A percentile compares a stretch with the other conserved stretches of the same genome.
Evolutionary conservation across 1,284 basidiomycete species (phyloP).

Genomic region (Trichosporon sp.): DNA sequence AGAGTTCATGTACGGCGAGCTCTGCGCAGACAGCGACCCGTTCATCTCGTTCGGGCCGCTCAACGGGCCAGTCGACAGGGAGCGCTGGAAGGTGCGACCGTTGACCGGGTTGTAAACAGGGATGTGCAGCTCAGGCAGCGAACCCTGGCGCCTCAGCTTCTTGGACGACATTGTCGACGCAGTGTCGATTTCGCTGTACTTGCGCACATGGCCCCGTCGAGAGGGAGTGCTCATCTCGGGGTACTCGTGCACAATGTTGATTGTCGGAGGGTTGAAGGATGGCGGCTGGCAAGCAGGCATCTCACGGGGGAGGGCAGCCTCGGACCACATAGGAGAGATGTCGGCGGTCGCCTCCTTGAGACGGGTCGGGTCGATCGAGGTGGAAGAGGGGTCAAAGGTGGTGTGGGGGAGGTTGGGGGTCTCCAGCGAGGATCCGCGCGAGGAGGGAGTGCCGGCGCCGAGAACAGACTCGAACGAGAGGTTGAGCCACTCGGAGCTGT

Average conservation of each 20-base stretch:
- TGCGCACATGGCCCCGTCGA: not conserved
- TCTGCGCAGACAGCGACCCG: conserved; percentile 6
- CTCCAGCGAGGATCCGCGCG: conserved; percentile 20
- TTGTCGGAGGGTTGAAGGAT: not conserved
- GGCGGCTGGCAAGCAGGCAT: not conserved
- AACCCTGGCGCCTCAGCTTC: conserved; percentile 21
- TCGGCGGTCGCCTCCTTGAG: conserved; percentile 13
- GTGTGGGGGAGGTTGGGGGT: conserved; percentile 13
- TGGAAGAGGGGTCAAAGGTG: conserved; percentile 4
- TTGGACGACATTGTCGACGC: not conserved
- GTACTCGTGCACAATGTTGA: conserved; percentile 4
- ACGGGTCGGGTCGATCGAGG: conserved; percentile 17
- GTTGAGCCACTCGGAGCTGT: conserved; percentile 13
- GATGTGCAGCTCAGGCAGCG: conserved; percentile 17
- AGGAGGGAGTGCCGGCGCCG: conserved; percentile 11
- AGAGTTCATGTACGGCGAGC: conserved; percentile 12
- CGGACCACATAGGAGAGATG: conserved; percentile 1
- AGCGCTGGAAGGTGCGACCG: conserved; percentile 17
- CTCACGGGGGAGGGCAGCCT: not conserved
- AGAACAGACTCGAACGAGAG: conserved; percentile 12
- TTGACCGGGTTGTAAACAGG: conserved; percentile 3
- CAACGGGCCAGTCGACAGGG: conserved; percentile 13
- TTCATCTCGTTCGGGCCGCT: not conserved
- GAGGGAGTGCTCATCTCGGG: conserved; percentile 4
- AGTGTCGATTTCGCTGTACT: conserved; percentile 6